These are phyloP conservation scores for Aristolochia californica DNA, from an alignment of 164 flowering plant species.

Conservation along the genomic window DNA sequence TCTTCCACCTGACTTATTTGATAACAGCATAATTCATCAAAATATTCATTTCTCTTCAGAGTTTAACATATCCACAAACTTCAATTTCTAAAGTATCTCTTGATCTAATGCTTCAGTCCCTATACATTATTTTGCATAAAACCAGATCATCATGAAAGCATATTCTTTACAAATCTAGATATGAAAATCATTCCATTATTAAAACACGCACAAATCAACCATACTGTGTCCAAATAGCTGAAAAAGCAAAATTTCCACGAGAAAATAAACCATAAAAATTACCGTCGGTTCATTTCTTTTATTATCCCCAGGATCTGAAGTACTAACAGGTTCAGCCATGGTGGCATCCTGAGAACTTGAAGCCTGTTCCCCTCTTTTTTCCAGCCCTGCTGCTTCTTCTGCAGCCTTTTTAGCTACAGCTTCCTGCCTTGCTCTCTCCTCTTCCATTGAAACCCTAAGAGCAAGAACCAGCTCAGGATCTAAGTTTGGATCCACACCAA, in stretches of 20 bases:
- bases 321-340: slow-evolving; percentile 44
- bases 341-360: slow-evolving; percentile 57
- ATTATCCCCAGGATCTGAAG: slow-evolving; percentile 26
- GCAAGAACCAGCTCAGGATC: slow-evolving; percentile 99
- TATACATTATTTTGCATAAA: too few relatives aligned
- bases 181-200: too few relatives aligned
- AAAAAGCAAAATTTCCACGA: neutral
- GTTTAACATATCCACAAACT: too few relatives aligned
- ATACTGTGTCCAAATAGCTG: neutral
- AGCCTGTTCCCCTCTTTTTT: slow-evolving; percentile 46
- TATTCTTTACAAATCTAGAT: too few relatives aligned
- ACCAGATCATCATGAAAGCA: too few relatives aligned
- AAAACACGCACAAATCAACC: too few relatives aligned
- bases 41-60: too few relatives aligned
- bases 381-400: slow-evolving; percentile 61
- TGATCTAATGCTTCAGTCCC: too few relatives aligned
- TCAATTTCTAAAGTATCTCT: too few relatives aligned
- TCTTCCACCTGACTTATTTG: too few relatives aligned
- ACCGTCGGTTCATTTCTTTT: slow-evolving; percentile 28
- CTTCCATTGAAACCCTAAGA: slow-evolving; percentile 96
- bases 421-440: slow-evolving; percentile 98
- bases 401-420: slow-evolving; percentile 96
- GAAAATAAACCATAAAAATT: neutral
- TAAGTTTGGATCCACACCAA: slow-evolving; percentile 95
- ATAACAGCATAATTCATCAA: too few relatives aligned